A percentile compares a stretch with the other conserved stretches of the same genome.
Conservation (phyloP, 768 basidiomycete genomes). For the Austroboletus festivus region DNA sequence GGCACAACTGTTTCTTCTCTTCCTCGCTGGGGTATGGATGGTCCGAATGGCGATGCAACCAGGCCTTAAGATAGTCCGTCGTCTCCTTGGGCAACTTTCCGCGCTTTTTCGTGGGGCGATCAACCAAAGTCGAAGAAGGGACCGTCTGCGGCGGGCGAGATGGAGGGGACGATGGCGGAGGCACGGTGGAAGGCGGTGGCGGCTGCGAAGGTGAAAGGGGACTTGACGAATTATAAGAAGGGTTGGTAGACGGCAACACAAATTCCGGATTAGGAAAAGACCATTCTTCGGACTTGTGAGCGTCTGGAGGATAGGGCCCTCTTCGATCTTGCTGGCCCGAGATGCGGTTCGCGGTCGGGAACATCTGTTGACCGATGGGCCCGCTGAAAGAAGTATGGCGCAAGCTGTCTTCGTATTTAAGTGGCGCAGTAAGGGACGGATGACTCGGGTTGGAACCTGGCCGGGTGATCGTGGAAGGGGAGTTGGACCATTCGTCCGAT, state of each 20-base stretch:
- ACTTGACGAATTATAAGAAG: constrained; percentile 26
- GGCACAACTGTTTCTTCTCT: constrained; percentile 86
- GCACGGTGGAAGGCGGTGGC: constrained; percentile 26
- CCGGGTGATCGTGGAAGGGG: constrained; percentile 58
- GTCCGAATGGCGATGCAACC: constrained; percentile 85
- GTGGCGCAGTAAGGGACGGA: constrained; percentile 43
- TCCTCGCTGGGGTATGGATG: constrained; percentile 89
- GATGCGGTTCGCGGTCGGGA: constrained; percentile 65
- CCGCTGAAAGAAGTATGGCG: constrained; percentile 68
- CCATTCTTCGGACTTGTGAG: constrained; percentile 69
- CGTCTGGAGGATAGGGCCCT: constrained; percentile 37
- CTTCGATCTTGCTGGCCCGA: constrained; percentile 68
- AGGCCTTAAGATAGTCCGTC: constrained; percentile 84
- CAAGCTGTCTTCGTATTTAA: constrained; percentile 70
- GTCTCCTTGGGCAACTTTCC: constrained; percentile 90
- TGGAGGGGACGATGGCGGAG: constrained; percentile 41
- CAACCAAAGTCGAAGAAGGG: constrained; percentile 58
- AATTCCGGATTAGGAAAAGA: constrained; percentile 61
- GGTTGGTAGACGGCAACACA: constrained; percentile 36
- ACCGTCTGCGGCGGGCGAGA: constrained; percentile 53
- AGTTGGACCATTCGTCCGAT: constrained; percentile 52
- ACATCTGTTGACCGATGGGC: constrained; percentile 54
- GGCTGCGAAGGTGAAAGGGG: constrained; percentile 45
- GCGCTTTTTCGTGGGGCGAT: constrained; percentile 76
- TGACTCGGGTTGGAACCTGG: constrained; percentile 67